A percentile compares a stretch with the other conserved stretches of the same genome.
phyloP scores from a whole-genome alignment of 2,329 filamentous ascomycete genomes.

The Corinectria fuckeliana region DNA sequence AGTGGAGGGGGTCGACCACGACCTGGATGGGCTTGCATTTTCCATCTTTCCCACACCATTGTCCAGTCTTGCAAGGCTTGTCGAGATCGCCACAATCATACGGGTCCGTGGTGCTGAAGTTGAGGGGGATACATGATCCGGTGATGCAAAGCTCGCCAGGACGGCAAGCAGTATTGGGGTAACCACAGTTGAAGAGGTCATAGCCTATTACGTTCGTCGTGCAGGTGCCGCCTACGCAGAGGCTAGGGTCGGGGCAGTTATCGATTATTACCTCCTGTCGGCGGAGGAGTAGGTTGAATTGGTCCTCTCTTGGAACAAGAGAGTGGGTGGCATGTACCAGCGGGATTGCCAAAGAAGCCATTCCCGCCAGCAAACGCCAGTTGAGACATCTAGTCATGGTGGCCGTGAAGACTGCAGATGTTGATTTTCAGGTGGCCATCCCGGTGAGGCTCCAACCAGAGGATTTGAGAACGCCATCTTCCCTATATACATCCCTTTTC shows the following conservation, averaged over 20 bases:
- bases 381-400: conserved; percentile 18
- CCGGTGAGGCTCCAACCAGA: background rate
- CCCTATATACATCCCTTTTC: conserved; percentile 11
- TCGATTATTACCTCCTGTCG: conserved; percentile 15
- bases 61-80: conserved; percentile 15
- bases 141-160: conserved; percentile 15
- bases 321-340: conserved; percentile 16
- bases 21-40: conserved; percentile 21
- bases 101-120: conserved; percentile 19
- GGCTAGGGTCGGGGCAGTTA: conserved; percentile 18
- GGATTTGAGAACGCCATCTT: conserved; percentile 4
- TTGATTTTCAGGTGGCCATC: conserved; percentile 6
- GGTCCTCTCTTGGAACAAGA: conserved; percentile 11
- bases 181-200: conserved; percentile 20
- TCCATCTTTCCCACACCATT: conserved; percentile 20
- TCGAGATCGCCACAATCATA: conserved; percentile 6
- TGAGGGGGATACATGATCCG: conserved; percentile 19
- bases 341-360: conserved; percentile 5
- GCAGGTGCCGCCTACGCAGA: conserved; percentile 19
- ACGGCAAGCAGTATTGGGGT: conserved; percentile 1
- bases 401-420: conserved; percentile 2
- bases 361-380: conserved; percentile 18
- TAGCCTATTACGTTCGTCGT: conserved; percentile 18
- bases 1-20: conserved; percentile 16
- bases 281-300: conserved; percentile 15